Evolutionary conservation across 1,139 yeast genomes (phyloP), one percentile per base, ranked within the genome.

Genomic region (Arxiozyma heterogenica): DNA sequence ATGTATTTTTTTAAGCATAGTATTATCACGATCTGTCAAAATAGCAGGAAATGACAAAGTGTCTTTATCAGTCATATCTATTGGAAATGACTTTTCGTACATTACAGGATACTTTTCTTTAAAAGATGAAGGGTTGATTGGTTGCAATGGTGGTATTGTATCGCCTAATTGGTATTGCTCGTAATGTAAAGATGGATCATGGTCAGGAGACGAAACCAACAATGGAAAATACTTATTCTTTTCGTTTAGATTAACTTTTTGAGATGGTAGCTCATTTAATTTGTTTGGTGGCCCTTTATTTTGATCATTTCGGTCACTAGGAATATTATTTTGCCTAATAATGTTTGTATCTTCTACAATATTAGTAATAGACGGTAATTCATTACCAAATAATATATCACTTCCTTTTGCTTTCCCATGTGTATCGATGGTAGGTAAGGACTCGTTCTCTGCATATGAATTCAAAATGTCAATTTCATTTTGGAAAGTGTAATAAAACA

Each of bases 221-320:
- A 73, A 39, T 3, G 76, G 76, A 54, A 68, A 72, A 55, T 67
- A 73, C 55, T 62, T 67, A 58, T 72, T 73, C 60, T 73, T 73
- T 51, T 67, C 71, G n/a, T 57, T 56, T 15, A 71, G 47, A 1
- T 59, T 59, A 12, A 42, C 44, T 27, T 39, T 41, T 18, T n/a
- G 27, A 23, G 9, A 15, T 42, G 41, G 41, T 20, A 4, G 25
- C 15, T 48, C 44, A 6, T 27, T 48, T 42, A 21, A 15, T 27
- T 18, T 22, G 20, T 27, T 7, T 20, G 15, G n/a, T 21, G 17
- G 15, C 12, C 3, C n/a, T 4, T 34, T 8, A 15, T 12, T 34
- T 15, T 34, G 23, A 34, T 12, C n/a, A 15, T 34, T 34, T 15
- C 15, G 23, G 12, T 43, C 15, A 43, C 23, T 43, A 22, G 7